phyloP scores from a whole-genome alignment of 2,329 filamentous ascomycete species.

The Trichoderma lentiforme region DNA sequence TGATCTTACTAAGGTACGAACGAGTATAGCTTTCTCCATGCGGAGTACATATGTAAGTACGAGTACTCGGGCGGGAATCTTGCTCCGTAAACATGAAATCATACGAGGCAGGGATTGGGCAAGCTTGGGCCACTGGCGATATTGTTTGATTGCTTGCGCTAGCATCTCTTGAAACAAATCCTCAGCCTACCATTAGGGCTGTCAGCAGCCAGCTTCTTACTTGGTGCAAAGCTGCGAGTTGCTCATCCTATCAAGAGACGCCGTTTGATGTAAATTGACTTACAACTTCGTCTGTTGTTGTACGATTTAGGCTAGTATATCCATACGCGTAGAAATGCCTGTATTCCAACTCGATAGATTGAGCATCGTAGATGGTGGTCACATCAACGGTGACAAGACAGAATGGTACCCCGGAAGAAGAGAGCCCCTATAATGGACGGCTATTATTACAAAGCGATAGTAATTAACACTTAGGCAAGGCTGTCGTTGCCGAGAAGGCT shows the following conservation, averaged over 20 bases:
- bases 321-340: neutral
- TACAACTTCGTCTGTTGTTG: neutral
- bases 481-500: neutral
- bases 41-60: neutral
- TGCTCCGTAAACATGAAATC: conserved; percentile 6
- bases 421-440: neutral
- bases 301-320: neutral
- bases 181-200: conserved; percentile 13
- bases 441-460: neutral
- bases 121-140: conserved; percentile 8
- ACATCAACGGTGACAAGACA: neutral
- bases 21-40: neutral
- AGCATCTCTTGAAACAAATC: conserved; percentile 3
- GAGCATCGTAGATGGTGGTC: neutral
- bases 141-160: conserved; percentile 7
- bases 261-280: conserved; percentile 11
- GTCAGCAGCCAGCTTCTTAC: neutral
- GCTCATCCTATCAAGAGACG: neutral
- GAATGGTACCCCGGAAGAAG: neutral
- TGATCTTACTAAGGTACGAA: neutral
- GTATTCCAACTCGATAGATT: neutral
- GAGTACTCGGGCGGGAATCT: neutral
- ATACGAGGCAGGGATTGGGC: conserved; percentile 7
- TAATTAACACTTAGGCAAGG: neutral
- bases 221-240: neutral